A percentile compares a stretch with the other conserved stretches of the same genome.
Evolutionary conservation across 352 stramenopile species (phyloP).

Genomic region (Phytophthora tubulina): DNA sequence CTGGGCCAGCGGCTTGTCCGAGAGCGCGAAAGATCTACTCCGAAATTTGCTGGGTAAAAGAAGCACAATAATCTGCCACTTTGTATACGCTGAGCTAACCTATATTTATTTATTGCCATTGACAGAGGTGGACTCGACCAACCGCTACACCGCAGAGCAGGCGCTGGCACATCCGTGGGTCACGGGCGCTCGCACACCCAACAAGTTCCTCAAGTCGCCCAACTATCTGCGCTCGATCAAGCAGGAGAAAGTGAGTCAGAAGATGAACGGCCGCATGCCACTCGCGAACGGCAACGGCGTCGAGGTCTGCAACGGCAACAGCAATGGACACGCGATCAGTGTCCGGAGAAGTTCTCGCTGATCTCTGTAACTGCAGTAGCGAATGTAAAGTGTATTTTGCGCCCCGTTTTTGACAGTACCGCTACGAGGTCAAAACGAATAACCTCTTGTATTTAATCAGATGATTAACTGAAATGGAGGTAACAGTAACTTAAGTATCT

Average conservation of each 20-base stretch:
- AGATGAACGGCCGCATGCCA: conserved; percentile 44
- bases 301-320: conserved; percentile 28
- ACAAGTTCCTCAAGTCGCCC: conserved; percentile 89
- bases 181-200: conserved; percentile 83
- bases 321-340: conserved; percentile 47
- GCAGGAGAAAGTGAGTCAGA: conserved; percentile 62
- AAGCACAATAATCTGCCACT: background rate
- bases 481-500: no score
- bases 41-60: conserved; percentile 75
- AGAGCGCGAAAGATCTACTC: conserved; percentile 88
- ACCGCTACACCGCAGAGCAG: conserved; percentile 87
- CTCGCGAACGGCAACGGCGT: conserved; percentile 22
- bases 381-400: conserved; percentile 27
- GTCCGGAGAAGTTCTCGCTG: conserved; percentile 76
- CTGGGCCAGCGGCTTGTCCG: conserved; percentile 91
- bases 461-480: no score
- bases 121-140: conserved; percentile 78
- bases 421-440: no score
- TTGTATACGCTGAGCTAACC: background rate
- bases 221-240: conserved; percentile 90
- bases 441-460: no score
- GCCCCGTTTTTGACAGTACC: no score
- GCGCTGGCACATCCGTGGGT: conserved; percentile 88
- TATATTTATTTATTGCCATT: background rate
- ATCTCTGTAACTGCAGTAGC: conserved; percentile 11